Evolutionary conservation across 139 green algal genomes (phyloP).

Genomic region (Ettlia oleoabundans): DNA sequence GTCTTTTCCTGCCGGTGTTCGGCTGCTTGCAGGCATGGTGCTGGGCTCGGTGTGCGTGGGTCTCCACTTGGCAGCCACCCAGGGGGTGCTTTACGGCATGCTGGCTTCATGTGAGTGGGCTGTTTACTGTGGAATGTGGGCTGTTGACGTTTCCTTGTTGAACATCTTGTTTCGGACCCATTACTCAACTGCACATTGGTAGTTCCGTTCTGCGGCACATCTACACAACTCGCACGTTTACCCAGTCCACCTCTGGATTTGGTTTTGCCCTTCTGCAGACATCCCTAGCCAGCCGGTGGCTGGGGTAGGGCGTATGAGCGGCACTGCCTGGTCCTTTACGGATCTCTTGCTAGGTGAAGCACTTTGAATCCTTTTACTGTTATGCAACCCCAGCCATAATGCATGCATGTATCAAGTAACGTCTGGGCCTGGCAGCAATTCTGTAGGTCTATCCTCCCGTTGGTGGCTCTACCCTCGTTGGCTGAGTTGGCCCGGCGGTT

Average conservation of each 20-base stretch:
- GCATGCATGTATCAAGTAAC: background rate
- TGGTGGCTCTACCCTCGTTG: too few relatives aligned
- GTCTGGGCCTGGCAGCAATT: too few relatives aligned
- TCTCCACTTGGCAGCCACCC: conserved; percentile 86
- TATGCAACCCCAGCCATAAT: too few relatives aligned
- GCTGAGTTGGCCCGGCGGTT: too few relatives aligned
- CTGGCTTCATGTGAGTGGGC: conserved; percentile 45
- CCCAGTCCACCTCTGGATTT: background rate
- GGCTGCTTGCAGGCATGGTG: conserved; percentile 80
- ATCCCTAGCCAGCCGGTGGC: conserved; percentile 64
- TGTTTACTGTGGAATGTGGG: background rate
- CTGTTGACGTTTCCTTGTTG: background rate
- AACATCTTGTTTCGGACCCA: background rate
- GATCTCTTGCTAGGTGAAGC: conserved; percentile 79
- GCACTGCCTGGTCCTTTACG: conserved; percentile 85
- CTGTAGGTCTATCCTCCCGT: too few relatives aligned
- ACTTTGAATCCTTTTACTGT: background rate
- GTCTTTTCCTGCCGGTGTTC: too few relatives aligned
- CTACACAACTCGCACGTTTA: too few relatives aligned
- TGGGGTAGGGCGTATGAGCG: conserved; percentile 74
- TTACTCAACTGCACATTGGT: background rate
- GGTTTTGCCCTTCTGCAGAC: conserved; percentile 28
- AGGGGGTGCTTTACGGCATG: conserved; percentile 80
- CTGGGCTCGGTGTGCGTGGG: conserved; percentile 69
- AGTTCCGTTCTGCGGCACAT: too few relatives aligned